Conservation (phyloP, 306 rosid genomes). For the Potentilla sterilis region DNA sequence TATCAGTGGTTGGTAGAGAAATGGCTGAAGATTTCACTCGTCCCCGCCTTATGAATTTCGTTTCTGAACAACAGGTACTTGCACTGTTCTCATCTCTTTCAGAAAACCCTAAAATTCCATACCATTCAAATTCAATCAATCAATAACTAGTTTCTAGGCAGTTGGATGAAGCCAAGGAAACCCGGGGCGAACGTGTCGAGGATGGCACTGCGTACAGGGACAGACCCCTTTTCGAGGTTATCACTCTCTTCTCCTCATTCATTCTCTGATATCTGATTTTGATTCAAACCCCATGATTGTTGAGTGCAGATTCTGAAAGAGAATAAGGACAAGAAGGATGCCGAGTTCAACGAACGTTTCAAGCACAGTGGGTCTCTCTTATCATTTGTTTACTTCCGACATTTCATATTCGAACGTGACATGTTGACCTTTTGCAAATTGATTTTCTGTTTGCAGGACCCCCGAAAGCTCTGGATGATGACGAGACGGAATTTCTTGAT, state of each 20-base stretch:
- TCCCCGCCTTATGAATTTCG: slow-evolving; percentile 74
- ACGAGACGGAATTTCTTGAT: slow-evolving; percentile 90
- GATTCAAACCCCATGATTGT: background rate
- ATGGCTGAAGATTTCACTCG: slow-evolving; percentile 70
- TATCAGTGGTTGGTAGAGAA: background rate
- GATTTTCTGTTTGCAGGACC: slow-evolving; percentile 56
- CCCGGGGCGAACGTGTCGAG: slow-evolving; percentile 82
- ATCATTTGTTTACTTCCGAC: background rate
- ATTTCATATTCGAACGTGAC: background rate
- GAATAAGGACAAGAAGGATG: slow-evolving; percentile 84
- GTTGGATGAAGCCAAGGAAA: slow-evolving; percentile 68
- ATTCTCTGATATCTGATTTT: background rate
- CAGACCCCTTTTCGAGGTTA: slow-evolving; percentile 88
- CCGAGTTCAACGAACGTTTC: slow-evolving; percentile 87
- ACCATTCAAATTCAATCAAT: too few species aligned
- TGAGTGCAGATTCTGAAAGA: slow-evolving; percentile 71
- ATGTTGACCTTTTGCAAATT: background rate
- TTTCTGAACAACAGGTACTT: slow-evolving; percentile 81
- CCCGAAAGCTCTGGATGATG: slow-evolving; percentile 96
- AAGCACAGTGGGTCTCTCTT: slow-evolving; percentile 68
- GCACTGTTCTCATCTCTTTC: background rate
- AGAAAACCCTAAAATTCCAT: background rate
- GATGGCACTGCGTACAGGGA: slow-evolving; percentile 93
- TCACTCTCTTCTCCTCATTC: background rate
- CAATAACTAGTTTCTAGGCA: slow-evolving; percentile 19